A percentile compares a stretch with the other conserved stretches of the same genome.
Evolutionary conservation across 345 rosid genomes (phyloP).

Genomic region (Microcos paniculata): DNA sequence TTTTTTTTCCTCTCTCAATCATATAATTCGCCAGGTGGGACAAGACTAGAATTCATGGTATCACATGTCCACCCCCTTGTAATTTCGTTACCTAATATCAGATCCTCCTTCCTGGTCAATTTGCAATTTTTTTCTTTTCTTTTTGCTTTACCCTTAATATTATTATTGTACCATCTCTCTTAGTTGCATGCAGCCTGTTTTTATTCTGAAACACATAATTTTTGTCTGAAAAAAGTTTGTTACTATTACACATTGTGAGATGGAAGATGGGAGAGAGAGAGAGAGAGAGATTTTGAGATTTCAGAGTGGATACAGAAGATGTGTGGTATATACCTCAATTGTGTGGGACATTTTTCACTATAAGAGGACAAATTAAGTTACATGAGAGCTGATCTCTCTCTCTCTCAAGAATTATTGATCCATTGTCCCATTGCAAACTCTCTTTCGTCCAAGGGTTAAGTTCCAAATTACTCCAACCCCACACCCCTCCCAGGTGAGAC

Average conservation of each 20-base stretch:
- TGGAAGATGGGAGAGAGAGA: background rate
- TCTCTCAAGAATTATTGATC: constrained; percentile 3
- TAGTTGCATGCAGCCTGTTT: constrained; percentile 18
- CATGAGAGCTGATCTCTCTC: background rate
- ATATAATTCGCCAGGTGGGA: constrained; percentile 9
- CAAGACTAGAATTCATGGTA: constrained; percentile 13
- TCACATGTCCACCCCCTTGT: constrained; percentile 18
- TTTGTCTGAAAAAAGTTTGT: background rate
- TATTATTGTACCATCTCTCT: constrained; percentile 1
- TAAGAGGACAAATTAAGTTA: background rate
- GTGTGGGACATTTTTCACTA: background rate
- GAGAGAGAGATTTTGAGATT: background rate
- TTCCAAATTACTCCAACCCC: constrained; percentile 3
- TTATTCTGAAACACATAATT: constrained; percentile 8
- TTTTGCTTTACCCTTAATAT: background rate
- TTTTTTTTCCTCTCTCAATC: background rate
- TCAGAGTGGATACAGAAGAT: background rate
- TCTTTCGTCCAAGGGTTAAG: background rate
- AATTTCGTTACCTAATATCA: background rate
- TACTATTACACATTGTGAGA: no score
- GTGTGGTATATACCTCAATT: constrained; percentile 2
- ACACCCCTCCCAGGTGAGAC: constrained; percentile 2
- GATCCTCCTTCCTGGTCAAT: background rate
- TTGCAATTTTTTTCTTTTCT: background rate
- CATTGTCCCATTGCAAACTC: background rate